These are phyloP conservation scores for Aechmea fasciata DNA, from an alignment of 176 grass and related monocot species.

Conservation along the genomic window DNA sequence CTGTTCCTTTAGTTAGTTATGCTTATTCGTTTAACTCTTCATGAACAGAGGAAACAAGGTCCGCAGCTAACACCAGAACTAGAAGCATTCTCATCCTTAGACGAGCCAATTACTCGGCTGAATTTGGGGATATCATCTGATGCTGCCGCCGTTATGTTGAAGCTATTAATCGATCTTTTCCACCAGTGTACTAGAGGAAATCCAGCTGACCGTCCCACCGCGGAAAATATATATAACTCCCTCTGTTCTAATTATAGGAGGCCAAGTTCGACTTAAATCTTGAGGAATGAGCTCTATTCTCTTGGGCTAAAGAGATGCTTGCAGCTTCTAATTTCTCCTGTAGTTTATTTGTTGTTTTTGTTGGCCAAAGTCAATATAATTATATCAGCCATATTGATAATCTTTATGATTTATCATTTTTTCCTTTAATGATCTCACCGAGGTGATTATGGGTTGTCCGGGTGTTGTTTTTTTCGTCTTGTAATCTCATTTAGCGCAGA, in stretches of 20 bases:
- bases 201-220: slow-evolving; percentile 53
- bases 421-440: not conserved
- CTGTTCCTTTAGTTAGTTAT: not conserved
- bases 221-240: slow-evolving; percentile 51
- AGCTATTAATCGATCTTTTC: slow-evolving; percentile 69
- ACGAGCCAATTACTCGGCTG: slow-evolving; percentile 35
- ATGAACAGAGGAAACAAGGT: slow-evolving; percentile 50
- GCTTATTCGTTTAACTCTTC: slow-evolving; percentile 8
- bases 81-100: slow-evolving; percentile 48
- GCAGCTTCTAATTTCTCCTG: not conserved
- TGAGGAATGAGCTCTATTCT: not conserved
- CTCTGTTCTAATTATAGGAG: slow-evolving; percentile 34
- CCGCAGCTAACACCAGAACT: slow-evolving; percentile 79
- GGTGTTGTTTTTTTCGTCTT: not conserved
- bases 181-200: slow-evolving; percentile 69
- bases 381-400: not conserved
- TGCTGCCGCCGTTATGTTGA: slow-evolving; percentile 64
- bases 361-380: not conserved
- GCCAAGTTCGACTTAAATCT: not conserved
- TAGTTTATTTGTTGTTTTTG: not conserved
- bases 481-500: not conserved
- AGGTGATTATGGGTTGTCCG: not conserved
- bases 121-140: slow-evolving; percentile 56
- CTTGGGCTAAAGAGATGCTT: slow-evolving; percentile 7
- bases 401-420: not conserved